Evolutionary conservation across 441 rosid genomes (phyloP).

Genomic region (Arabidopsis hybrid): DNA sequence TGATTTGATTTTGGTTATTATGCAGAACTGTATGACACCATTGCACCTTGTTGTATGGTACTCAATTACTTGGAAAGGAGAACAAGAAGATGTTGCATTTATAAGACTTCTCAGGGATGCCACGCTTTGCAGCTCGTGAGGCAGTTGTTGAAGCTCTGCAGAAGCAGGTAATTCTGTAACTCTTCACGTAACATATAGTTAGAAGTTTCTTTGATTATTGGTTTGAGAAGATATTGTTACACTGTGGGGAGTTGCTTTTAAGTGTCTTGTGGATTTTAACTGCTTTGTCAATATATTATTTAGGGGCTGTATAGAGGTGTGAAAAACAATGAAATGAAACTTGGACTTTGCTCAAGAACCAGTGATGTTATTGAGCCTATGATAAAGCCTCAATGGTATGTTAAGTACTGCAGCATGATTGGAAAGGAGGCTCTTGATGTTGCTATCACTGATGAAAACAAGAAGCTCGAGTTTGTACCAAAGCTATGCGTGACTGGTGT

Average conservation of each 20-base stretch:
- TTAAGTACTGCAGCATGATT: conserved; percentile 70
- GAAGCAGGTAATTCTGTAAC: conserved; percentile 12
- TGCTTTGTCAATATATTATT: conserved; percentile 29
- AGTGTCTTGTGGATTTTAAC: conserved; percentile 13
- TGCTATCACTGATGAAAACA: conserved; percentile 62
- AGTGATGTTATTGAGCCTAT: conserved; percentile 87
- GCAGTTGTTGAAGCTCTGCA: conserved; percentile 77
- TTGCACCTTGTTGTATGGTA: conserved; percentile 94
- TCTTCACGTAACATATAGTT: conserved; percentile 1
- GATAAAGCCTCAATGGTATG: conserved; percentile 97
- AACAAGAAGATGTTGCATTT: too few relatives aligned
- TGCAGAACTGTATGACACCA: conserved; percentile 98
- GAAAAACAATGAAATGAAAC: conserved; percentile 89
- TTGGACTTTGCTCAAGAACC: conserved; percentile 87
- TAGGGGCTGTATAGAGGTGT: conserved; percentile 85
- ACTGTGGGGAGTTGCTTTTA: conserved; percentile 26
- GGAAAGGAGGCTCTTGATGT: conserved; percentile 87
- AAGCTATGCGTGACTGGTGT: conserved; percentile 97
- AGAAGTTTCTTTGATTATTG: conserved; percentile 22
- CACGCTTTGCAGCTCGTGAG: conserved; percentile 87
- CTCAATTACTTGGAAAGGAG: conserved; percentile 74
- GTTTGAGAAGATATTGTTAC: conserved; percentile 29
- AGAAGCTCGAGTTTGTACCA: conserved; percentile 84
- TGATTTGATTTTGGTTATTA: conserved; percentile 15
- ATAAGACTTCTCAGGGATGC: conserved; percentile 83